Evolutionary conservation across 805 yeast genomes (phyloP).

Genomic region (Cyberlindnera mississippiensis): DNA sequence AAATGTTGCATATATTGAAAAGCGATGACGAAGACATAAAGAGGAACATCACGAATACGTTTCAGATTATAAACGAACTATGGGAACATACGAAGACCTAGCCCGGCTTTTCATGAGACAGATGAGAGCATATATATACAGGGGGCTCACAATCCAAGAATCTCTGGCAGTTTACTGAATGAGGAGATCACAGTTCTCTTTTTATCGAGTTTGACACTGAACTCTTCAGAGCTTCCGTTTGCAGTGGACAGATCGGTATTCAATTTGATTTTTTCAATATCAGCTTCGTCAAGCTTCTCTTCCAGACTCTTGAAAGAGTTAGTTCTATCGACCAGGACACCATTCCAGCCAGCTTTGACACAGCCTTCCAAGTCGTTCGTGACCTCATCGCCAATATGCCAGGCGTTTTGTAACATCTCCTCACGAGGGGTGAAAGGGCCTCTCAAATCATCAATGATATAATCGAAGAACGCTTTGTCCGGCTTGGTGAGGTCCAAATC

Average conservation of each 20-base stretch:
- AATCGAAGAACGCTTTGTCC: slow-evolving; percentile 41
- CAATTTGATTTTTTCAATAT: slow-evolving; percentile 11
- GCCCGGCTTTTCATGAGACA: too few species aligned
- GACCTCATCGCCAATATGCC: slow-evolving; percentile 70
- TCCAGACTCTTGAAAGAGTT: slow-evolving; percentile 25
- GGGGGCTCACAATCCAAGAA: slow-evolving; percentile 5
- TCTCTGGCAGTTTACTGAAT: slow-evolving; percentile 8
- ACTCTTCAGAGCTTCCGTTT: not conserved
- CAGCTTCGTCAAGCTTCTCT: slow-evolving; percentile 11
- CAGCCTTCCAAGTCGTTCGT: slow-evolving; percentile 53
- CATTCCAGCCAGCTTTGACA: slow-evolving; percentile 55
- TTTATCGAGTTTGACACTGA: slow-evolving; percentile 8
- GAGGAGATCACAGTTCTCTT: slow-evolving; percentile 13
- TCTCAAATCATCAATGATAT: slow-evolving; percentile 30
- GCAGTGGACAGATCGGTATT: slow-evolving; percentile 11
- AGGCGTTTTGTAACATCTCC: slow-evolving; percentile 30
- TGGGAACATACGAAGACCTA: slow-evolving; percentile 27
- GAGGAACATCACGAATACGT: slow-evolving; percentile 34
- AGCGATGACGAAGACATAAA: slow-evolving; percentile 13
- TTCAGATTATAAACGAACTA: slow-evolving; percentile 39
- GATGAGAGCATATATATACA: too few species aligned
- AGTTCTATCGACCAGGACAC: slow-evolving; percentile 49
- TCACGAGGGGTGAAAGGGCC: slow-evolving; percentile 21
- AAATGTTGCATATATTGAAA: slow-evolving; percentile 37
- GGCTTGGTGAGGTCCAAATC: slow-evolving; percentile 56